These are phyloP conservation scores for Sclerotinia trifoliorum DNA, from an alignment of 2,329 filamentous ascomycete genomes.

Conservation along the genomic window DNA sequence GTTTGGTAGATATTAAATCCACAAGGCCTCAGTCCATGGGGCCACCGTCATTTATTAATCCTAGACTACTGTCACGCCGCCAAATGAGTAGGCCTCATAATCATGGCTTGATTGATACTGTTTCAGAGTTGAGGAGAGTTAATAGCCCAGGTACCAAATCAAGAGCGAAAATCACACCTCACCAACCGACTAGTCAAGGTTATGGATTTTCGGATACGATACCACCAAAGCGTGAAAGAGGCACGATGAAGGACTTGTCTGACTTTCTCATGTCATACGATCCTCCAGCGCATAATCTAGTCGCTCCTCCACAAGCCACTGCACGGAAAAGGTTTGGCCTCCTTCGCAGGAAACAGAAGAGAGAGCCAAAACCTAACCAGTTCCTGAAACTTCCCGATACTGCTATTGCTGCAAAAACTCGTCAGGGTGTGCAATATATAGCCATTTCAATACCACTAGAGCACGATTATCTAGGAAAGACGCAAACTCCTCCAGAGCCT, in stretches of 20 bases:
- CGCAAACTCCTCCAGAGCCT: not conserved
- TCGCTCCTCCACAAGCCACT: constrained; percentile 45
- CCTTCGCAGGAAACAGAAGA: constrained; percentile 40
- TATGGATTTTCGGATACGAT: constrained; percentile 1
- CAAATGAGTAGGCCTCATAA: constrained; percentile 13
- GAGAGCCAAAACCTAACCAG: constrained; percentile 39
- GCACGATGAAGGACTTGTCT: constrained; percentile 42
- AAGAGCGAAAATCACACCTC: not conserved
- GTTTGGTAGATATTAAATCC: not conserved
- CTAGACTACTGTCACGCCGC: constrained; percentile 15
- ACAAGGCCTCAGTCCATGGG: not conserved
- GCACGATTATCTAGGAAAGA: constrained; percentile 45
- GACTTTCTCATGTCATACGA: constrained; percentile 52
- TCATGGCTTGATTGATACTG: constrained; percentile 16
- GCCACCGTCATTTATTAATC: constrained; percentile 7
- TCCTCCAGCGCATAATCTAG: constrained; percentile 51
- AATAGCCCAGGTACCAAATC: not conserved
- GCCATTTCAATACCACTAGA: constrained; percentile 60
- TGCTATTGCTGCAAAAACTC: constrained; percentile 54
- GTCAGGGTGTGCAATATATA: constrained; percentile 55
- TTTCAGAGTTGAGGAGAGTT: constrained; percentile 13
- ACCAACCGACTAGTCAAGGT: constrained; percentile 1
- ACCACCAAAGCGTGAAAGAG: constrained; percentile 26
- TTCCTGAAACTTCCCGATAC: constrained; percentile 52
- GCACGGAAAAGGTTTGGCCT: constrained; percentile 39